Evolutionary conservation across 345 rosid genomes (phyloP).

Genomic region (Heritiera fomes): DNA sequence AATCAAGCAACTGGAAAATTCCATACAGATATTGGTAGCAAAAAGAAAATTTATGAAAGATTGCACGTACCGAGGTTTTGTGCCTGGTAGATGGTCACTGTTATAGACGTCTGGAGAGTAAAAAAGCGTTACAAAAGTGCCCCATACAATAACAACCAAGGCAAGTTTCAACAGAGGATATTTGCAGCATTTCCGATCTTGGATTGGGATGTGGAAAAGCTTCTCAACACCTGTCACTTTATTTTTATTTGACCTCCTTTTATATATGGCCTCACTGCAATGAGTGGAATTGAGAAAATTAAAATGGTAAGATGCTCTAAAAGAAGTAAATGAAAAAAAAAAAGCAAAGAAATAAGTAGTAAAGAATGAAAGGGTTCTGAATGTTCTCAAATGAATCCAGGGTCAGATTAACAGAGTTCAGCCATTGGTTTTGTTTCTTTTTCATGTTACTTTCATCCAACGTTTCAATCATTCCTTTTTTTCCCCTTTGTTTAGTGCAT

Average conservation of each 20-base stretch:
- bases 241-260: slow-evolving; percentile 53
- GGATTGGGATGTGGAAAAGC: slow-evolving; percentile 48
- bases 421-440: not conserved
- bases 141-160: slow-evolving; percentile 53
- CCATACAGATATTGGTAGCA: too few relatives aligned
- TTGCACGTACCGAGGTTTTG: slow-evolving; percentile 36
- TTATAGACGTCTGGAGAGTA: slow-evolving; percentile 56
- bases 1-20: too few relatives aligned
- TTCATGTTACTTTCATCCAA: too few relatives aligned
- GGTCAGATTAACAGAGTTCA: not conserved
- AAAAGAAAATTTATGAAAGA: not conserved
- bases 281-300: not conserved
- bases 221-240: slow-evolving; percentile 53
- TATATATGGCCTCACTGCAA: slow-evolving; percentile 68
- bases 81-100: slow-evolving; percentile 36
- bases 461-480: too few relatives aligned
- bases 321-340: not conserved
- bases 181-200: slow-evolving; percentile 63
- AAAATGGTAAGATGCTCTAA: not conserved
- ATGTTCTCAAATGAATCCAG: not conserved
- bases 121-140: slow-evolving; percentile 55
- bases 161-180: slow-evolving; percentile 58
- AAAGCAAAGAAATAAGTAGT: not conserved
- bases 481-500: too few relatives aligned
- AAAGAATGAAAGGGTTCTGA: not conserved